These are phyloP conservation scores for Spergularia azorica DNA, from an alignment of 179 eudicot species.

Conservation along the genomic window DNA sequence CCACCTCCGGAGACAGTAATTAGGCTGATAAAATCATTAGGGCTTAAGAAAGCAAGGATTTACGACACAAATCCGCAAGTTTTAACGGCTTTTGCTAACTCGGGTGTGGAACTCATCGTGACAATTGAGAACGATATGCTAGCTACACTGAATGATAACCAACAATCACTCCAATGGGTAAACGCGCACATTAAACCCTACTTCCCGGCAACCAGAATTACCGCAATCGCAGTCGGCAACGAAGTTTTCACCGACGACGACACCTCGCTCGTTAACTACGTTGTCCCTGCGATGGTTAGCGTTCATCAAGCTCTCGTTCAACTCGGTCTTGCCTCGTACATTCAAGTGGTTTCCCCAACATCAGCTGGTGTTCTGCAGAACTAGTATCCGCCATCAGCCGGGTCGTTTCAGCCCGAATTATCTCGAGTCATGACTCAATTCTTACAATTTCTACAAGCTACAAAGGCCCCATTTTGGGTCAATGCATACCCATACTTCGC, in stretches of 20 bases:
- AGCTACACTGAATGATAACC: constrained; percentile 40
- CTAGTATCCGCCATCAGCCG: constrained; percentile 84
- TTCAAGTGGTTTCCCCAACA: constrained; percentile 70
- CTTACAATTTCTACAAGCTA: constrained; percentile 48
- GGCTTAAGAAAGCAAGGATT: constrained; percentile 61
- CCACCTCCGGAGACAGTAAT: constrained; percentile 72
- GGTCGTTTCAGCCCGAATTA: constrained; percentile 52
- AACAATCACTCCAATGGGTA: constrained; percentile 74
- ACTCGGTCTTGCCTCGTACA: constrained; percentile 48
- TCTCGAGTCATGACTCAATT: constrained; percentile 48
- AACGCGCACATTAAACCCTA: constrained; percentile 54
- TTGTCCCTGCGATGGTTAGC: constrained; percentile 76
- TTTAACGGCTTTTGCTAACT: constrained; percentile 59
- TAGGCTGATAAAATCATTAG: constrained; percentile 41
- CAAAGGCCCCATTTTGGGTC: constrained; percentile 76
- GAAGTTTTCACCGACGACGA: constrained; percentile 74
- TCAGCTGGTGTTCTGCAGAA: constrained; percentile 56
- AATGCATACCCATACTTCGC: constrained; percentile 96
- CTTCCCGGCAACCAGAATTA: constrained; percentile 68
- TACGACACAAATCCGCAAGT: constrained; percentile 83
- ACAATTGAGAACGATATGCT: constrained; percentile 67
- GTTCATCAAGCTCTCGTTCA: constrained; percentile 53
- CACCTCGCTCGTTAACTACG: constrained; percentile 43
- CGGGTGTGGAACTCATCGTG: constrained; percentile 63
- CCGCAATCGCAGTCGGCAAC: constrained; percentile 82